phyloP scores from a whole-genome alignment of 2,329 filamentous ascomycete species.

The Pseudocercospora macadamiae region DNA sequence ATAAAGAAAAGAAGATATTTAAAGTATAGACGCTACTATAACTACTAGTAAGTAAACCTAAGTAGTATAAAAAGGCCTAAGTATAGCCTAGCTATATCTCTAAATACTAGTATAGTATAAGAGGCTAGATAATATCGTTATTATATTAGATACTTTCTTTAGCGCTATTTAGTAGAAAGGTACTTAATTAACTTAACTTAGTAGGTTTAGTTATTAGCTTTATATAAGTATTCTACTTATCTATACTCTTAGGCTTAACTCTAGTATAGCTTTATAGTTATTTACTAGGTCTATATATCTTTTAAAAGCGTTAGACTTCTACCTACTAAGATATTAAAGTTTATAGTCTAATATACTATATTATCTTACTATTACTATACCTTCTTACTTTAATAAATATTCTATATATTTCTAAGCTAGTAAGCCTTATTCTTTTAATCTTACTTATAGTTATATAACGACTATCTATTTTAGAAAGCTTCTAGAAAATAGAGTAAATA shows the following conservation, averaged over 20 bases:
- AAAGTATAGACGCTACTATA: no score
- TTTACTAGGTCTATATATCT: not conserved
- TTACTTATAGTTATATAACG: not conserved
- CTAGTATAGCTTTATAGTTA: constrained; percentile 7
- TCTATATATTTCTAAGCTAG: not conserved
- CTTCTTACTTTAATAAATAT: not conserved
- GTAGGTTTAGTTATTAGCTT: no score
- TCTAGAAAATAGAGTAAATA: not conserved
- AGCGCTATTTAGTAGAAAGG: no score
- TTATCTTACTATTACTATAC: not conserved
- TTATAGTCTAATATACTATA: not conserved
- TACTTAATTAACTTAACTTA: no score
- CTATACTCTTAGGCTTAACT: not conserved
- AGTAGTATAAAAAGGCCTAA: no score
- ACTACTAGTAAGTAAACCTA: no score
- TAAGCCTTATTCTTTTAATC: not conserved
- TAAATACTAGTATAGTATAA: no score
- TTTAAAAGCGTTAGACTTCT: not conserved
- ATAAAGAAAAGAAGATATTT: no score
- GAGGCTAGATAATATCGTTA: no score
- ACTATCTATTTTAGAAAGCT: not conserved
- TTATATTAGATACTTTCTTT: no score
- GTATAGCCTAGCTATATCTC: no score
- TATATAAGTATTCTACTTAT: not conserved
- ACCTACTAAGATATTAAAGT: not conserved